Base-by-base conservation (phyloP, 179 eudicot species). In the Beta macrorhiza region DNA sequence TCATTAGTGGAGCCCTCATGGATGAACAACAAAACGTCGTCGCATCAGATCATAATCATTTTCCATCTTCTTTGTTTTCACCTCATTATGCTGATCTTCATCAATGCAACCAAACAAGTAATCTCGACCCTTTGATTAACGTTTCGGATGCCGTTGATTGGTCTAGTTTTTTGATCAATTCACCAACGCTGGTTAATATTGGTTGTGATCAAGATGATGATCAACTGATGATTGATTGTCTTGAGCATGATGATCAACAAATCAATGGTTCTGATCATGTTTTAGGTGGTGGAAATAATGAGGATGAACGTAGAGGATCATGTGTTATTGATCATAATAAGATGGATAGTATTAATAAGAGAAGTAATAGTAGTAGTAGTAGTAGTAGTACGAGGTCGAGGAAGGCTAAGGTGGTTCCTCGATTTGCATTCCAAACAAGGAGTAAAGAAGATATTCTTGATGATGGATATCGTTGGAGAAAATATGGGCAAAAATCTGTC, bases 401-500 rank as follows among this genome's bases (percentile, higher is more conserved):
- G 63, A 93, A 85, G 87, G 83, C 76, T n/a, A 75, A 72, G 79
- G 76, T 51, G 65, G 88, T 91, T 19, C 97, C 93, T 7, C 85
- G 98, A 80, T 88, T 94, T 77, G 95, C 92, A 0, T 94, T 94
- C 74, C 93, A 91, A 76, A 94, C 98, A 0, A 89, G 86, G 84
- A 94, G 95, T 80, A 62, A 84, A 5, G 95, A 93, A 78, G 97
- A 93, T 47, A 90, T 87, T 52, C 87, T 87, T 63, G 89, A 87
- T 80, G 89, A 87, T 84, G 87, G 89, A 3, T 87, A 80, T 79
- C 86, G 86, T 47, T 87, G 89, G 89, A 84, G 89, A 25, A 87
- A 87, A 74, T 87, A 87, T 75, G 89, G 89, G 0, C 89, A 87
- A 55, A 87, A 87, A 76, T 78, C 89, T 13, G 89, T 87, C 74